phyloP scores from a whole-genome alignment of 2,329 filamentous ascomycete genomes.

The Colletotrichum horii region DNA sequence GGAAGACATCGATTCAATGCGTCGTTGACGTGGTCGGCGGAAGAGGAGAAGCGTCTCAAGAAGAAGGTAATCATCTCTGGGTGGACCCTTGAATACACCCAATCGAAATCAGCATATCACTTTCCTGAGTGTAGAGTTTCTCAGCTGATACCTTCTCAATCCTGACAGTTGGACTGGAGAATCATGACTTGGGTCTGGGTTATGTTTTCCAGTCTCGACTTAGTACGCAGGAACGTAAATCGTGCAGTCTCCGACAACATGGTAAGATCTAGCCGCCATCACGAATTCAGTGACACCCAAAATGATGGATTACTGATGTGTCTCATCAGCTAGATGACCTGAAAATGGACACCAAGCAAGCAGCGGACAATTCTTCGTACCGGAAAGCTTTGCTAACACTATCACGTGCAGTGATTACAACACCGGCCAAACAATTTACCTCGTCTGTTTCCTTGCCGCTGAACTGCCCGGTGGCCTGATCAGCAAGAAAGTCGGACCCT shows the following conservation, averaged over 20 bases:
- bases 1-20: neutral
- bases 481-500: conserved; percentile 51
- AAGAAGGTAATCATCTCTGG: neutral
- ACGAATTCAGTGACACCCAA: fast-evolving
- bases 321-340: neutral
- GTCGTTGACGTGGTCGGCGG: neutral
- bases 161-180: neutral
- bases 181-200: conserved; percentile 22
- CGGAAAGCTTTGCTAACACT: conserved; percentile 41
- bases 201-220: conserved; percentile 64
- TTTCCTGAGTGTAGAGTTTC: neutral
- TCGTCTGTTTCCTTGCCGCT: conserved; percentile 58
- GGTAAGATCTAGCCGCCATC: conserved; percentile 42
- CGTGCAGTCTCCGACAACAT: conserved; percentile 68
- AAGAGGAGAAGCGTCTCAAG: neutral
- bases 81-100: neutral
- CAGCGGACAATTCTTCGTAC: neutral
- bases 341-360: neutral
- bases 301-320: neutral
- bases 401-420: neutral
- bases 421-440: conserved; percentile 58
- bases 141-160: neutral
- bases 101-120: neutral
- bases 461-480: conserved; percentile 67
- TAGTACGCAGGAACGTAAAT: conserved; percentile 67